Percentiles rank a stretch among this genome's conserved stretches.
phyloP scores from a whole-genome alignment of 2,329 filamentous ascomycete genomes.

The Paecilomyces formosus region DNA sequence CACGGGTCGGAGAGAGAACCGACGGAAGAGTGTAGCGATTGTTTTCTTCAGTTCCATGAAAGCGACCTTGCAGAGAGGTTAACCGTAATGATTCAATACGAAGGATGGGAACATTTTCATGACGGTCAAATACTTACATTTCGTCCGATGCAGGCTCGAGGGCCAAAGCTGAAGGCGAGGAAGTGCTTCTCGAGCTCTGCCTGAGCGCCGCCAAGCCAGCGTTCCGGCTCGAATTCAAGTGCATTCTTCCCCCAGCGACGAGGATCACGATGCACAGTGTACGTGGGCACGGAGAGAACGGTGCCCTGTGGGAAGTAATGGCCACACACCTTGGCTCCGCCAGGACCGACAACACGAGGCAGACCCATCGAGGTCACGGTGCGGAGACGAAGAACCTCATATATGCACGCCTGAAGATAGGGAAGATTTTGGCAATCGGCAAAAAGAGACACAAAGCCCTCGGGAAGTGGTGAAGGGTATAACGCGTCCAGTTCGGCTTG shows the following conservation, averaged over 20 bases:
- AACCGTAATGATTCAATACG: no score
- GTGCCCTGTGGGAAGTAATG: conserved; percentile 20
- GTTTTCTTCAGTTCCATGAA: conserved; percentile 36
- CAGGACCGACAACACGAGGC: conserved; percentile 16
- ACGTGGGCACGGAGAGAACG: conserved; percentile 33
- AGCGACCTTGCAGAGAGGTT: conserved; percentile 35
- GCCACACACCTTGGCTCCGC: conserved; percentile 6
- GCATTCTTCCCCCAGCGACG: conserved; percentile 36
- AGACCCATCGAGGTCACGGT: conserved; percentile 19
- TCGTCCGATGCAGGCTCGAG: conserved; percentile 37
- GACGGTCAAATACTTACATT: no score
- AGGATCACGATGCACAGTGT: conserved; percentile 33
- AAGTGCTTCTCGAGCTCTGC: conserved; percentile 27
- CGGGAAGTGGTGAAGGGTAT: not conserved
- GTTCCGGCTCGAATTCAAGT: conserved; percentile 31
- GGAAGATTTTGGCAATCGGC: conserved; percentile 18
- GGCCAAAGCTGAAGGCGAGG: conserved; percentile 36
- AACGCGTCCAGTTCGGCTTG: conserved; percentile 18
- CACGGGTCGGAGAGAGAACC: conserved; percentile 12
- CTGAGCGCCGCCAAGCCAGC: conserved; percentile 19
- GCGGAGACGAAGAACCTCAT: conserved; percentile 23
- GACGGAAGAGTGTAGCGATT: conserved; percentile 19
- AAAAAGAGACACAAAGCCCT: conserved; percentile 5
- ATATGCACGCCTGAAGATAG: conserved; percentile 21
- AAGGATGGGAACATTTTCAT: no score